Evolutionary conservation across 2,329 filamentous ascomycete species (phyloP).

Genomic region (Fusarium sp.): DNA sequence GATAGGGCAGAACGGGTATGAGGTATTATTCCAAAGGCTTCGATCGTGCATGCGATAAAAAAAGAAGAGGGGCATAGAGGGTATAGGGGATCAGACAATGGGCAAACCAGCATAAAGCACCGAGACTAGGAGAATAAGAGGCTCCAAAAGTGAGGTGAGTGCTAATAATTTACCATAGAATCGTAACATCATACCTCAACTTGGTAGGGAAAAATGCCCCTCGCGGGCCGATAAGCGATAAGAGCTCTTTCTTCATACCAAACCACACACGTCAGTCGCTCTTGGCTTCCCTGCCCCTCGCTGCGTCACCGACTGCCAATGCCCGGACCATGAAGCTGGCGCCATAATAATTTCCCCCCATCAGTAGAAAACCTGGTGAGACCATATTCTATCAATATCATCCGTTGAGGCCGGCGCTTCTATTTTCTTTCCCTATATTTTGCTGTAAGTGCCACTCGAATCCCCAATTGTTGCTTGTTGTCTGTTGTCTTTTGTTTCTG

Average conservation of each 20-base stretch:
- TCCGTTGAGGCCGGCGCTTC: constrained; percentile 32
- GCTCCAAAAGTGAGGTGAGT: constrained; percentile 31
- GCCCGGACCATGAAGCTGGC: constrained; percentile 45
- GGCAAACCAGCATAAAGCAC: constrained; percentile 38
- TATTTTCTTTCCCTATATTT: constrained; percentile 28
- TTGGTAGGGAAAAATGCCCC: constrained; percentile 31
- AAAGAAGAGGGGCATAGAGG: constrained; percentile 30
- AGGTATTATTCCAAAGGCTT: constrained; percentile 38
- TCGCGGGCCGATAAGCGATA: constrained; percentile 49
- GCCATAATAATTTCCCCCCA: constrained; percentile 48
- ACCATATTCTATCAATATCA: constrained; percentile 45
- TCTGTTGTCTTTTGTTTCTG: constrained; percentile 30
- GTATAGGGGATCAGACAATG: constrained; percentile 18
- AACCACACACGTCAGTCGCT: constrained; percentile 29
- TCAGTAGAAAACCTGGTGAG: constrained; percentile 37
- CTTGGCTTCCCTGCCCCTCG: constrained; percentile 32
- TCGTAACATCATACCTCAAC: constrained; percentile 40
- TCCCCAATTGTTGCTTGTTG: constrained; percentile 6
- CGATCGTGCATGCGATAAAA: constrained; percentile 28
- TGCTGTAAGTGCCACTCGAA: constrained; percentile 27
- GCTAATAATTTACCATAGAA: constrained; percentile 40
- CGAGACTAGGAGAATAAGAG: constrained; percentile 34
- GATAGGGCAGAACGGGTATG: constrained; percentile 24
- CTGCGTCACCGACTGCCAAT: constrained; percentile 44
- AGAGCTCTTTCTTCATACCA: constrained; percentile 40